These are phyloP conservation scores for Suillus tomentosus DNA, from an alignment of 768 basidiomycete species.

Conservation along the genomic window DNA sequence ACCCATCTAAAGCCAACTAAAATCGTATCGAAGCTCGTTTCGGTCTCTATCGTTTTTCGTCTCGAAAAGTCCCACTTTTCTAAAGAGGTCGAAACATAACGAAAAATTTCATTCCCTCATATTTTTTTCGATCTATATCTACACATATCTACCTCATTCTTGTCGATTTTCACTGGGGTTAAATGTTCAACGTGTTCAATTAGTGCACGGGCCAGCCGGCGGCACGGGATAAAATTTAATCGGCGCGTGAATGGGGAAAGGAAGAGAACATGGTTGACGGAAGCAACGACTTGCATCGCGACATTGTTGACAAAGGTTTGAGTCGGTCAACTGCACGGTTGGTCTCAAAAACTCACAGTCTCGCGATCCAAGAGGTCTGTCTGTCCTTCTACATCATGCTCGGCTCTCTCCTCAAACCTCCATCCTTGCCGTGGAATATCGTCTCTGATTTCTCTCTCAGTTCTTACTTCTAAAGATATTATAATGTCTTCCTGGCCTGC, in stretches of 20 bases:
- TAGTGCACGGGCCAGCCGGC: constrained; percentile 18
- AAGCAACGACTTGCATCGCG: constrained; percentile 53
- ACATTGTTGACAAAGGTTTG: constrained; percentile 44
- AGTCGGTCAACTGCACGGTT: constrained; percentile 32
- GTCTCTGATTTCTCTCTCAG: constrained; percentile 52
- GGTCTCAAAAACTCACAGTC: constrained; percentile 41
- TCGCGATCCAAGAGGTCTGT: constrained; percentile 85
- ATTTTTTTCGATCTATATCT: too few relatives aligned
- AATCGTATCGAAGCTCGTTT: too few relatives aligned
- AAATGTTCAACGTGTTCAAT: constrained; percentile 10
- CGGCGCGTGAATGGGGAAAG: constrained; percentile 23
- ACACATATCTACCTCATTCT: too few relatives aligned
- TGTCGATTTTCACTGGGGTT: neutral
- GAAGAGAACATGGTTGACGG: constrained; percentile 21
- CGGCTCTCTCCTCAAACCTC: constrained; percentile 68
- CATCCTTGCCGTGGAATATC: constrained; percentile 51
- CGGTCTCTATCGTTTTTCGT: neutral
- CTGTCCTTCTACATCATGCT: constrained; percentile 87
- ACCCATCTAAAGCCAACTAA: too few relatives aligned
- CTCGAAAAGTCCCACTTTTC: neutral
- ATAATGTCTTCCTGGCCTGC: constrained; percentile 80
- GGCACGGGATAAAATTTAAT: constrained; percentile 22
- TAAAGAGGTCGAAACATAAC: too few relatives aligned
- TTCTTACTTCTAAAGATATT: constrained; percentile 35
- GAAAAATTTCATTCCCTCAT: too few relatives aligned